These are phyloP conservation scores for Fraxinus excelsior DNA, from an alignment of 257 asterid species.

Conservation along the genomic window DNA sequence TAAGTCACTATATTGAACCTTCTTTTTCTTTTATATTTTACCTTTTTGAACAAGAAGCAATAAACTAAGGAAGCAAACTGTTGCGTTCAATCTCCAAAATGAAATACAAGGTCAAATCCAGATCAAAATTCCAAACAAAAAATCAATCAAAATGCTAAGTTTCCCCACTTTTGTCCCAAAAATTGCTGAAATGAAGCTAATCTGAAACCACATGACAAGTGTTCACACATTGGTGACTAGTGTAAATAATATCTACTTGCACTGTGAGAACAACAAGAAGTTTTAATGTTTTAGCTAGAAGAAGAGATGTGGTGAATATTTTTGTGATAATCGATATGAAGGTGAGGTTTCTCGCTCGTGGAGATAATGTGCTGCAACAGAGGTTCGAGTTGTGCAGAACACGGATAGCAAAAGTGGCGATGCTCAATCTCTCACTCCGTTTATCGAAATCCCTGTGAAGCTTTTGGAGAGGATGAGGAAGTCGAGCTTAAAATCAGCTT, in stretches of 20 bases:
- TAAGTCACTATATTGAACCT: no score
- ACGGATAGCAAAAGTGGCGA: slow-evolving; percentile 22
- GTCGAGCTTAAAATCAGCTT: no score
- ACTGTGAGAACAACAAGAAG: slow-evolving; percentile 21
- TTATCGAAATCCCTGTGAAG: no score
- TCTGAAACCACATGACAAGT: slow-evolving; percentile 45
- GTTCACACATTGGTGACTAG: slow-evolving; percentile 34
- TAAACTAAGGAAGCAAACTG: no score
- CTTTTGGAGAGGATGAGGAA: no score
- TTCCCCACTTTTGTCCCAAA: neutral
- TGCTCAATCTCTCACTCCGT: slow-evolving; percentile 19
- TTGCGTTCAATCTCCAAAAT: no score
- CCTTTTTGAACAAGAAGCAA: no score
- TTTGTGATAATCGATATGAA: slow-evolving; percentile 25
- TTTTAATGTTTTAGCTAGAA: slow-evolving; percentile 24
- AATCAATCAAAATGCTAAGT: slow-evolving; percentile 14
- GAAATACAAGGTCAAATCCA: no score
- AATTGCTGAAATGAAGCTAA: slow-evolving; percentile 31
- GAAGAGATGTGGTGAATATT: slow-evolving; percentile 30
- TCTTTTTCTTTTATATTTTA: no score
- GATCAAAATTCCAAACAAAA: neutral
- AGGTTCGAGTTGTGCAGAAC: slow-evolving; percentile 41
- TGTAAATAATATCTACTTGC: slow-evolving; percentile 30
- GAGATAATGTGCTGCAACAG: slow-evolving; percentile 47
- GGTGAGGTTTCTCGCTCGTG: slow-evolving; percentile 41